phyloP scores from a whole-genome alignment of 305 asterid species.

The Fraxinus paxiana region DNA sequence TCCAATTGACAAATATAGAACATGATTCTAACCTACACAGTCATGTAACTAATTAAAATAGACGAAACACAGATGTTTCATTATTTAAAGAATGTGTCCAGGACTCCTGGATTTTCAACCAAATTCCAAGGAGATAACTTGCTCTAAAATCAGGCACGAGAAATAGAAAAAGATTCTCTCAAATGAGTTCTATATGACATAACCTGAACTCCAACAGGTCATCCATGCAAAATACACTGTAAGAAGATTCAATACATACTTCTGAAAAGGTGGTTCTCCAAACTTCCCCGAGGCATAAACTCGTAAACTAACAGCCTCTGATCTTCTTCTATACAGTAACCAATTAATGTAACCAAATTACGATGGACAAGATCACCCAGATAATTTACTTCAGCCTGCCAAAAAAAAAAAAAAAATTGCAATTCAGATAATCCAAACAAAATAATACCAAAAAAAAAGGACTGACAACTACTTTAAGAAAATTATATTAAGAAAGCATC shows the following conservation, averaged over 20 bases:
- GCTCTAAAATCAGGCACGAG: not conserved
- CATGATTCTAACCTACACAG: not conserved
- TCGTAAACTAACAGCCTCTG: constrained; percentile 88
- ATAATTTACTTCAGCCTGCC: constrained; percentile 91
- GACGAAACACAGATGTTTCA: not conserved
- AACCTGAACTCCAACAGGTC: not conserved
- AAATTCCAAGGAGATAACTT: not conserved
- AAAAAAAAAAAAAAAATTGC: constrained; percentile 24
- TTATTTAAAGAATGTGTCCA: not conserved
- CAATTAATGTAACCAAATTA: constrained; percentile 83
- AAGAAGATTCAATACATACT: constrained; percentile 44
- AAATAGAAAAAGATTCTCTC: not conserved
- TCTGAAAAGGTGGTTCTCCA: constrained; percentile 94
- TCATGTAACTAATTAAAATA: not conserved
- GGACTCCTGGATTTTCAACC: not conserved
- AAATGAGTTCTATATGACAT: not conserved
- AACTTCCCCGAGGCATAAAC: constrained; percentile 97
- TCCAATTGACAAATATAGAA: not conserved
- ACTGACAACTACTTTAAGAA: constrained; percentile 8
- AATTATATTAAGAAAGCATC: constrained; percentile 30
- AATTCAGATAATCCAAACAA: constrained; percentile 14
- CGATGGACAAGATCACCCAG: constrained; percentile 86
- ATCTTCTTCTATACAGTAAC: constrained; percentile 94
- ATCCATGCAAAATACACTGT: not conserved
- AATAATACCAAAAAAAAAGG: not conserved